Percentiles rank a stretch among this genome's conserved stretches.
phyloP scores from a whole-genome alignment of 2,329 filamentous ascomycete genomes.

The Monosporascus sp. region DNA sequence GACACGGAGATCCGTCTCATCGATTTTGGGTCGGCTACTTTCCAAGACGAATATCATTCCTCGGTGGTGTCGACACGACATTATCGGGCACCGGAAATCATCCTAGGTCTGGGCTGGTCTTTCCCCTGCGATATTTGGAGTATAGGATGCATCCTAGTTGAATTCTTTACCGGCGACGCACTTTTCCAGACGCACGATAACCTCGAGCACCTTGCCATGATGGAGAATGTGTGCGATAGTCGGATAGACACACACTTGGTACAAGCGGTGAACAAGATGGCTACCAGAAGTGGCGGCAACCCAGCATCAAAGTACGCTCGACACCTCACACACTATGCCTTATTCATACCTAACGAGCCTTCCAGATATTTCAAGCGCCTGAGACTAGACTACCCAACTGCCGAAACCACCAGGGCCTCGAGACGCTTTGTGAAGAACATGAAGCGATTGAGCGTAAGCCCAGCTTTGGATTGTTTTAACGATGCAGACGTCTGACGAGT shows the following conservation, averaged over 20 bases:
- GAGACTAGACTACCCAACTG: conserved; percentile 59
- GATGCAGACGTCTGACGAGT: conserved; percentile 13
- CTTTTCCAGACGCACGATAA: conserved; percentile 71
- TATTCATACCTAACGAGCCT: conserved; percentile 23
- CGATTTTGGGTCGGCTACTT: conserved; percentile 67
- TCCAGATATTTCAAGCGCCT: conserved; percentile 61
- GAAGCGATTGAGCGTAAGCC: conserved; percentile 58
- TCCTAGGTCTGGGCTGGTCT: conserved; percentile 65
- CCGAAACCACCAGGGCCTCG: conserved; percentile 60
- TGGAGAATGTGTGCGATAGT: conserved; percentile 61
- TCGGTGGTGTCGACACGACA: conserved; percentile 67
- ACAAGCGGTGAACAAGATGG: conserved; percentile 50
- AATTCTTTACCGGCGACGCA: conserved; percentile 67
- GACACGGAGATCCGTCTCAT: conserved; percentile 67
- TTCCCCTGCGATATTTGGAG: conserved; percentile 71
- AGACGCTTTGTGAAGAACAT: conserved; percentile 66
- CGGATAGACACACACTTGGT: conserved; percentile 57
- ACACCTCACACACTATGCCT: neutral
- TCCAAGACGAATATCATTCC: conserved; percentile 68
- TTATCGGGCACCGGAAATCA: conserved; percentile 66
- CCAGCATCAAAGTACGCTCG: conserved; percentile 56
- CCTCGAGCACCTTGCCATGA: conserved; percentile 69
- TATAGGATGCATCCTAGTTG: conserved; percentile 66
- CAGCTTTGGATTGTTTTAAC: neutral
- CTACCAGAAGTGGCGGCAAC: conserved; percentile 51